phyloP scores from a whole-genome alignment of 164 flowering plant genomes.

The Nelumbo lutea region DNA sequence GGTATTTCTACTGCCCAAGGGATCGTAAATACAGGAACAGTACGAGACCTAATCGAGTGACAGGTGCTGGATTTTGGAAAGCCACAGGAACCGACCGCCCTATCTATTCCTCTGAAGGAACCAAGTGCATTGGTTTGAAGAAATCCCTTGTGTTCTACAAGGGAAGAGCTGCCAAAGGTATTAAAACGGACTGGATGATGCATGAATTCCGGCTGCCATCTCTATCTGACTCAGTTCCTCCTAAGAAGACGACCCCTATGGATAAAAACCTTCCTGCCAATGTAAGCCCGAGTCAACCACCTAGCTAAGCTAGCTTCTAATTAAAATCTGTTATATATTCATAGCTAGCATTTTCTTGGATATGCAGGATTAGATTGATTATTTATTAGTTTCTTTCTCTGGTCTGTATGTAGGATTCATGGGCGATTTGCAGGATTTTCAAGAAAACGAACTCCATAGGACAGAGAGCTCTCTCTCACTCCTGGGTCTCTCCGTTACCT shows the following conservation, averaged over 20 bases:
- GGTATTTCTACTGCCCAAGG: slow-evolving; percentile 97
- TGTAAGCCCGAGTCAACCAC: slow-evolving; percentile 29
- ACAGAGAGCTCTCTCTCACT: slow-evolving; percentile 77
- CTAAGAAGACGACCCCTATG: slow-evolving; percentile 32
- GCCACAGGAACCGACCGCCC: slow-evolving; percentile 97
- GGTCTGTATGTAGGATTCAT: slow-evolving; percentile 75
- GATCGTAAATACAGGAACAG: slow-evolving; percentile 92
- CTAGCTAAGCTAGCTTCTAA: too few species aligned
- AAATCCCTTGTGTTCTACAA: slow-evolving; percentile 93
- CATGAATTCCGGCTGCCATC: slow-evolving; percentile 93
- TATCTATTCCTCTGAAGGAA: slow-evolving; percentile 76
- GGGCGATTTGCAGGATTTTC: slow-evolving; percentile 98
- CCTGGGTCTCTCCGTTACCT: slow-evolving; percentile 55
- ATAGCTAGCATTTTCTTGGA: not conserved
- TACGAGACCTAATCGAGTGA: slow-evolving; percentile 83
- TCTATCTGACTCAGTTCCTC: slow-evolving; percentile 32
- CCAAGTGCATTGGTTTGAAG: slow-evolving; percentile 88
- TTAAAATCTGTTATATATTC: not conserved
- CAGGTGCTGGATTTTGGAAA: slow-evolving; percentile 95
- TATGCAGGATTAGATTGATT: not conserved
- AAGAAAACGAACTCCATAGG: slow-evolving; percentile 75
- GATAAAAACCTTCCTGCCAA: slow-evolving; percentile 59
- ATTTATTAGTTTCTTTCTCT: not conserved
- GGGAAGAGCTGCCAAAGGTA: slow-evolving; percentile 96
- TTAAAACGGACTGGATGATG: slow-evolving; percentile 99